Evolutionary conservation across 345 rosid genomes (phyloP), one percentile per base, ranked within the genome.

Genomic region (Murraya paniculata): DNA sequence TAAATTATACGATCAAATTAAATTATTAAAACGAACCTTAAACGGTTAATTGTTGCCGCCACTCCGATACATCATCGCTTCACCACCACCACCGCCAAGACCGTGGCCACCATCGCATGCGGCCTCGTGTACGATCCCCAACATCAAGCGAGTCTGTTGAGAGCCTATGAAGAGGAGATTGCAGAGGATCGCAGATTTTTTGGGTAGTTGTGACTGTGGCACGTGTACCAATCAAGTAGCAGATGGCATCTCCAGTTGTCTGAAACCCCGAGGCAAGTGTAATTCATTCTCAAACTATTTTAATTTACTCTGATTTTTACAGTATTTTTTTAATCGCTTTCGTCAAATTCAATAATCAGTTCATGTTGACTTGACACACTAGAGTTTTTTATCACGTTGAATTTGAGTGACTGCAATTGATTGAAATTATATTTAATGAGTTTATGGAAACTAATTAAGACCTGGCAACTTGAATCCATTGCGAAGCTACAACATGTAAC

Each of bases 81-180:
- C 58, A 18, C 60, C 18, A 50, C 38, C 22, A 30, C 53, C 73
- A 9, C 75, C 19, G 2, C 27, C 62, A 5, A 41, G 33, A 68
- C 55, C n/a, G 5, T 68, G 22, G 56, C 72, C 2, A 25, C 33
- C 21, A 70, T 28, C 18, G 60, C 27, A 16, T 70, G 61, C 60
- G 39, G 24, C 24, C 38, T 16, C 59, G 60, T 27, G 19, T 30
- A 70, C 16, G 4, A 36, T 21, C 16, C 14, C n/a, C 24, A 6
- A 24, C 28, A 18, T 50, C 56, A 25, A 25, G 74, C 30, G 1
- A 22, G 74, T 59, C 59, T 68, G 22, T 50, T 60, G 73, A 65
- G 50, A 58, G 11, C 64, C 77, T 73, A 91, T 91, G 95, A 85
- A 77, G 77, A 84, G 58, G 73, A 79, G 50, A 71, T 72, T 86